Evolutionary conservation across 495 filamentous ascomycete species (phyloP), one percentile per base, ranked within the genome.

Genomic region (Aspergillus incahuasiensis): DNA sequence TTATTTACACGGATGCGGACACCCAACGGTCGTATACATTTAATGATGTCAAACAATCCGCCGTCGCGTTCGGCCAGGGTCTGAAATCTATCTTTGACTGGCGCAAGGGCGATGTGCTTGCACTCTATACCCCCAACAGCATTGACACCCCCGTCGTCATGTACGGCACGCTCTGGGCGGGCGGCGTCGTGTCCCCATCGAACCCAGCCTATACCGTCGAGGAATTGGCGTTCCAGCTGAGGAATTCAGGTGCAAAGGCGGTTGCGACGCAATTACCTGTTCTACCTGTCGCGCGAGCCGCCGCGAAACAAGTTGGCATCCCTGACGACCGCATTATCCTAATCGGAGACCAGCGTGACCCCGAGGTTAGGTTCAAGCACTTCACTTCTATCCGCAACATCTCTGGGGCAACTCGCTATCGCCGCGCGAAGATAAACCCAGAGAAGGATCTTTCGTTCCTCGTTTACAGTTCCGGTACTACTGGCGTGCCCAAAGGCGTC

Each of bases 401-500:
- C 3, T 79, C 79, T 0, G 72, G 81, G 0, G 72, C 76, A 4
- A 68, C 68, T 21, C 69, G 74, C 47, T 77, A 65, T 54, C 71
- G 79, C 34, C 73, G 71, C 52, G 69, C 74, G 40, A 75, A 75
- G 74, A 68, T 71, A 60, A 58, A 68, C 5, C 74, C 78, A 0
- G 66, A 68, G 35, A 75, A 74, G 40, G 79, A 82, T 60, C 57
- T 83, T 6, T 62, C 82, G 74, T 94, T 57, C 74, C 75, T 92
- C 58, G 90, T 90, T 56, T 97, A 96, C 70, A 87, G 82, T 30
- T 90, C 85, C 32, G 92, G 92, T n/a, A 97, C 92, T 0, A 96
- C 92, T 0, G 92, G 92, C 13, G 70, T 89, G 51, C 92, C 94
- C 2, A 97, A 97, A 71, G 92, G 92, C 16, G 92, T 96, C n/a